Evolutionary conservation across 192 early-diverging fungal species (phyloP), one percentile per base, ranked within the genome.

Genomic region (Diversispora eburnea): DNA sequence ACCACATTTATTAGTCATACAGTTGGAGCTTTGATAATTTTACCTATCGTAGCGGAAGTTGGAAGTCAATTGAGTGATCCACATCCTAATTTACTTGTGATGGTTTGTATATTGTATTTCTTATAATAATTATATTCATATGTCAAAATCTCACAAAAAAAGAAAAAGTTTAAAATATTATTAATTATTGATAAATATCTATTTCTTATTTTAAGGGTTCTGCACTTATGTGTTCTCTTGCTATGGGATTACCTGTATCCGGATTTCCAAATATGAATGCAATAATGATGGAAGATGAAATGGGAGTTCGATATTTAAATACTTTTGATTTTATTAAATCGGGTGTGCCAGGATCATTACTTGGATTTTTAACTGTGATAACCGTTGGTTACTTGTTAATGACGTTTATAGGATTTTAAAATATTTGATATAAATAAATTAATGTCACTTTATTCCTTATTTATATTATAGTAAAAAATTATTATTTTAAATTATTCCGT

Each of bases 261-360:
- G 93, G 93, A 0, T 98, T 96, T 83, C 96, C 96, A 2, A 98
- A 98, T 72, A 96, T 98, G 95, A 96, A 96, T 73, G 95, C 96
- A 43, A 94, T 98, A 54, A 90, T 91, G 75, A 87, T 93, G 78
- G 94, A 96, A 78, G 93, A 96, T 65, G 87, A 90, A 2, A 86
- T 91, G 70, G 96, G 96, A 33, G 84, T 86, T 43, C 91, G 90
- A 46, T 98, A 93, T 78, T 75, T 98, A 68, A 80, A 78, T 43
- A 94, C 93, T 3, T 74, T 77, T 41, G 96, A 98, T 78, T 98
- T 98, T 76, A 77, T 96, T 68, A 85, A 84, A 72, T 89, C 89
- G 0, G 96, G 96, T 43, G 76, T 96, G 25, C 91, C 92, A 0
- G 81, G 85, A 39, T 91, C 89, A 69, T 73, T 93, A 8, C 79